A percentile compares a stretch with the other conserved stretches of the same genome.
These are phyloP conservation scores for Capsicum baccatum DNA, from an alignment of 257 asterid genomes.

Conservation along the genomic window DNA sequence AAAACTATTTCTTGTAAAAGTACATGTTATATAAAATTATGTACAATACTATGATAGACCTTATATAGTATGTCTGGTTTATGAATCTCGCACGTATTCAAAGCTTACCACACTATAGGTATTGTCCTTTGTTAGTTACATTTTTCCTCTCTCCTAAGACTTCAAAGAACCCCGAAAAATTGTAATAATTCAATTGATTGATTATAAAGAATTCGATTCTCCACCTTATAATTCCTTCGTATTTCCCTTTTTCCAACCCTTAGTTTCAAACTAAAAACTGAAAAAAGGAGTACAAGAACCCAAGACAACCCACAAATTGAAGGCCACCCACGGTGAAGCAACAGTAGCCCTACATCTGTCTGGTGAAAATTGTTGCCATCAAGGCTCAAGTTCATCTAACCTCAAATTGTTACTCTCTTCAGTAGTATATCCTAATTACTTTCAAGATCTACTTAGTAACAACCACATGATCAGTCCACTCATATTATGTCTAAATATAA, in stretches of 20 bases:
- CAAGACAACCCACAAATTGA: neutral
- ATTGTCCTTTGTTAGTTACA: neutral
- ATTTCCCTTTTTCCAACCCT: neutral
- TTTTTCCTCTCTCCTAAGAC: too few relatives aligned
- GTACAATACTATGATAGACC: neutral
- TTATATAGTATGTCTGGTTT: too few relatives aligned
- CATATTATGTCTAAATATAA: neutral
- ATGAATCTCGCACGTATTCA: neutral
- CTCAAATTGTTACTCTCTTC: conserved; percentile 19
- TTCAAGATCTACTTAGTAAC: conserved; percentile 26
- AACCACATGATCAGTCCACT: conserved; percentile 45
- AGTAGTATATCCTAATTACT: conserved; percentile 25
- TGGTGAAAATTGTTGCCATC: conserved; percentile 44
- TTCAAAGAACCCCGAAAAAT: too few relatives aligned
- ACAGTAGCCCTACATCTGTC: conserved; percentile 38
- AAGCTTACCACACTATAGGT: neutral
- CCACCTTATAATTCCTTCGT: too few relatives aligned
- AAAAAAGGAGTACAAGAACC: neutral
- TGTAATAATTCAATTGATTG: neutral
- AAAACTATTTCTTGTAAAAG: neutral
- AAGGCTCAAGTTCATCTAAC: conserved; percentile 29
- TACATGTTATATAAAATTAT: neutral
- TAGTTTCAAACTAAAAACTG: too few relatives aligned
- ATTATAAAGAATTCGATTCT: neutral
- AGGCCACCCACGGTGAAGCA: neutral